A percentile compares a stretch with the other conserved stretches of the same genome.
Conservation (phyloP, 805 yeast species). For the Saccharomycopsis sp. region DNA sequence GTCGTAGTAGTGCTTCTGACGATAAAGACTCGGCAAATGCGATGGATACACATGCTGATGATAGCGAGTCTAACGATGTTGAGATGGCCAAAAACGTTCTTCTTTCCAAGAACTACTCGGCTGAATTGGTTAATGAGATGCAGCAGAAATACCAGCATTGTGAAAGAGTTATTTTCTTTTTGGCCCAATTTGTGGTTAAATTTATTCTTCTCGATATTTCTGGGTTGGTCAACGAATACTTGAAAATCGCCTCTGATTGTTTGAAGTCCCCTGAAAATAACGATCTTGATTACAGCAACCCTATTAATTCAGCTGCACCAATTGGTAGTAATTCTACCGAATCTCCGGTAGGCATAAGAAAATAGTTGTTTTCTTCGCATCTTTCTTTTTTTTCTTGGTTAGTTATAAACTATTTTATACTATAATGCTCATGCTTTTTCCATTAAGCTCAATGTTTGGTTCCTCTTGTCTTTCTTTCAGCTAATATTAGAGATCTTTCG, state of each 20-base stretch:
- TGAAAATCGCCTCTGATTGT: slow-evolving; percentile 2
- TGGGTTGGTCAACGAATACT: slow-evolving; percentile 9
- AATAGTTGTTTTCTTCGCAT: slow-evolving; percentile 3
- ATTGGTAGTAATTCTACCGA: neutral
- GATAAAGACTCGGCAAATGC: neutral
- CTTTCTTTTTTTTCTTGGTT: slow-evolving; percentile 4
- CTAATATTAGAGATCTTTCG: neutral
- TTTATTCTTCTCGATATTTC: slow-evolving; percentile 15
- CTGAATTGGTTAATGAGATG: neutral
- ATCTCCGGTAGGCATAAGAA: neutral
- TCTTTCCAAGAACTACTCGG: neutral
- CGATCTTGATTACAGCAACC: neutral
- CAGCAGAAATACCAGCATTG: neutral
- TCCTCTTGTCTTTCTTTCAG: neutral
- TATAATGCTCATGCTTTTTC: slow-evolving; percentile 3
- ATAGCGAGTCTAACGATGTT: neutral
- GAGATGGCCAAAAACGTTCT: neutral
- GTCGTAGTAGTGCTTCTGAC: neutral
- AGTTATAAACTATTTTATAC: neutral
- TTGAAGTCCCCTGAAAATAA: neutral
- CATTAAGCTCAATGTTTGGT: neutral
- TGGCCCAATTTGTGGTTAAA: slow-evolving; percentile 10
- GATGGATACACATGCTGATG: neutral
- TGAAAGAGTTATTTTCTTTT: slow-evolving; percentile 5
- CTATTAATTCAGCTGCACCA: neutral